Percentiles rank a stretch among this genome's conserved stretches.
Conservation (phyloP, 495 filamentous ascomycete species). For the Oleoguttula mirabilis region DNA sequence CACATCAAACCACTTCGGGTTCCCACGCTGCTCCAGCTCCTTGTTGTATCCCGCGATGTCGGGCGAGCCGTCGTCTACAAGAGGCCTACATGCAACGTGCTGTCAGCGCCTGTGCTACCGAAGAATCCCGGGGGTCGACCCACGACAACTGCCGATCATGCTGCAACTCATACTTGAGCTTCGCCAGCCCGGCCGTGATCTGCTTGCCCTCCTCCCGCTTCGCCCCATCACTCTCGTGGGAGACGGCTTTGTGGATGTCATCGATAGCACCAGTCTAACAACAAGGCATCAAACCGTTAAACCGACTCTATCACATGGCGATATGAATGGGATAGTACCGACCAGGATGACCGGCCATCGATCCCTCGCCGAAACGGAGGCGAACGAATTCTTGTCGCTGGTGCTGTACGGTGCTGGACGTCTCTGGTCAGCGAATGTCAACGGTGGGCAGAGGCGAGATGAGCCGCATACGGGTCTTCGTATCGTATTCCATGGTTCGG, state of each 20-base stretch:
- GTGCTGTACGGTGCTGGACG: constrained; percentile 63
- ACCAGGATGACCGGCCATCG: constrained; percentile 93
- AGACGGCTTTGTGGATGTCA: constrained; percentile 70
- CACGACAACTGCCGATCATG: constrained; percentile 77
- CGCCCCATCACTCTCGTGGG: constrained; percentile 44
- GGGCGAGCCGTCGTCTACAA: constrained; percentile 65
- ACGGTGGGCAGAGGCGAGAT: not conserved
- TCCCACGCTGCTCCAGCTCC: constrained; percentile 64
- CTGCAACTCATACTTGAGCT: constrained; percentile 89
- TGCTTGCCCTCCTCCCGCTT: constrained; percentile 70
- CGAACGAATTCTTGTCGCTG: constrained; percentile 75
- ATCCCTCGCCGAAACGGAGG: constrained; percentile 64
- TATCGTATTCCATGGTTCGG: constrained; percentile 40
- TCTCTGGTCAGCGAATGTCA: not conserved
- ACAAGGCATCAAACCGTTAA: not conserved
- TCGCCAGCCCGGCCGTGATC: constrained; percentile 67
- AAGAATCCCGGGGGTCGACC: too few relatives aligned
- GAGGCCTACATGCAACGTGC: constrained; percentile 41
- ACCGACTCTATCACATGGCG: too few relatives aligned
- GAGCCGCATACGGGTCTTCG: constrained; percentile 32
- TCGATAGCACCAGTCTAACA: constrained; percentile 84
- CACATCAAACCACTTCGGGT: constrained; percentile 66
- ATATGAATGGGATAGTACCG: constrained; percentile 22
- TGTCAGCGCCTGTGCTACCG: too few relatives aligned
- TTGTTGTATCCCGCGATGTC: constrained; percentile 78